Base-by-base conservation (phyloP, 257 asterid species). In the Ligustrum vulgare region DNA sequence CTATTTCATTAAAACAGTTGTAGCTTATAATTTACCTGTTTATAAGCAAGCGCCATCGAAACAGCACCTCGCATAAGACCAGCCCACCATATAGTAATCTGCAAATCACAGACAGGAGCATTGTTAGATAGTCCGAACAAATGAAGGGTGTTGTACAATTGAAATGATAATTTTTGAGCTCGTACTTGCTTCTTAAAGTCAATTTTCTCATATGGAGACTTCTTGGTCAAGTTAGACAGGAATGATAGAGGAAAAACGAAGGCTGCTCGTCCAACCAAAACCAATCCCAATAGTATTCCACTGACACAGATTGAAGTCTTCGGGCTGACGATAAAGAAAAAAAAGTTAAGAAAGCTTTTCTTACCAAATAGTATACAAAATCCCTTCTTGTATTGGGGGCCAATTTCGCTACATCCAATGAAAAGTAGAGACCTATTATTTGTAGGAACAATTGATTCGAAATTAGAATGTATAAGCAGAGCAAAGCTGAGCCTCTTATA, bases 51-150 rank as follows among this genome's bases (percentile, higher is more conserved):
- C 72, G 99, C 99, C 93, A 95, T 83, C 35, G 99, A 95, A 79
- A 95, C 98, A 20, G 99, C 99, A 67, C 99, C 99, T 10, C 98
- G 88, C 99, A 95, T 93, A 69, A 95, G 98, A 79, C 99, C 99
- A 47, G 99, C 96, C 99, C 99, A 95, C 99, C 99, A 95, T 76
- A 95, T 87, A 2, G 84, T 89, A 49, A 93, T 51, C 99, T 95
- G 89, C 76, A 81, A 77, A 76, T 49, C 31, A 67, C 77, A 66
- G 72, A 64, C 54, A 2, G 56, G 37, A 58, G n/a, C 65, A 70
- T 69, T 58, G 56, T 74, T 62, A 74, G 66, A 33, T 58, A 58
- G 56, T 75, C 47, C 28, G 20, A 34, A 37, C 51, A 47, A 75
- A 76, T 45, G 47, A 39, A 39, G 47, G 15, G 75, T 56, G 7